Evolutionary conservation across 768 basidiomycete species (phyloP).

Genomic region (Jaapia argillacea): DNA sequence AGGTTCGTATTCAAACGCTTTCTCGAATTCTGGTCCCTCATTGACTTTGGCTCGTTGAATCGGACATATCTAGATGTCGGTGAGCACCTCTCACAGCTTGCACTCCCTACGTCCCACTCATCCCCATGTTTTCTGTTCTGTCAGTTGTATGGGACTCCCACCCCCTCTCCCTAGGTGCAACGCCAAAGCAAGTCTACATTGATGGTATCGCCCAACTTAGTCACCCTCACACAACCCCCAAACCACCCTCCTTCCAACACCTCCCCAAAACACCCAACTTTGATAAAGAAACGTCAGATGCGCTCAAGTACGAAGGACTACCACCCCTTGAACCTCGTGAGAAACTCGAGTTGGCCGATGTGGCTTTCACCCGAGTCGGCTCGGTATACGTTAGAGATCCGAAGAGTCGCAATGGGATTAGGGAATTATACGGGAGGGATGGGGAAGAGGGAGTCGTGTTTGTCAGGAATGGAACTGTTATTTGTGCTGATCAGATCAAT

Average conservation of each 20-base stretch:
- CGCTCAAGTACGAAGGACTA: constrained; percentile 55
- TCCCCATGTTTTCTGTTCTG: no score
- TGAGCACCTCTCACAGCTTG: no score
- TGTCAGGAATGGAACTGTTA: constrained; percentile 41
- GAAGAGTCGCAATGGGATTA: constrained; percentile 15
- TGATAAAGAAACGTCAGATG: constrained; percentile 40
- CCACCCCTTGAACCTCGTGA: constrained; percentile 46
- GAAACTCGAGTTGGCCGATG: constrained; percentile 32
- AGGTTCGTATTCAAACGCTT: constrained; percentile 24
- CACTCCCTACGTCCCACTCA: no score
- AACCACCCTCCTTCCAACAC: constrained; percentile 44
- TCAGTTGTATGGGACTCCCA: constrained; percentile 74
- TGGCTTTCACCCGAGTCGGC: constrained; percentile 60
- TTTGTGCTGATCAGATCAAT: no score
- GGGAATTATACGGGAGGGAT: constrained; percentile 19
- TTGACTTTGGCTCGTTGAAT: no score
- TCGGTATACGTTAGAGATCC: constrained; percentile 31
- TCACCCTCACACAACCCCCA: constrained; percentile 34
- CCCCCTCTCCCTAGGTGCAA: constrained; percentile 68
- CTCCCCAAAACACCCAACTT: constrained; percentile 50
- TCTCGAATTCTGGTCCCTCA: no score
- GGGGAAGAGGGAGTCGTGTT: constrained; percentile 30
- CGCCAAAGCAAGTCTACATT: constrained; percentile 75
- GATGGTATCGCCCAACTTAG: constrained; percentile 72
- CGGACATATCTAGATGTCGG: not conserved